These are phyloP conservation scores for Suhomyces yuchorum DNA, from an alignment of 1,139 yeast species.

Conservation along the genomic window DNA sequence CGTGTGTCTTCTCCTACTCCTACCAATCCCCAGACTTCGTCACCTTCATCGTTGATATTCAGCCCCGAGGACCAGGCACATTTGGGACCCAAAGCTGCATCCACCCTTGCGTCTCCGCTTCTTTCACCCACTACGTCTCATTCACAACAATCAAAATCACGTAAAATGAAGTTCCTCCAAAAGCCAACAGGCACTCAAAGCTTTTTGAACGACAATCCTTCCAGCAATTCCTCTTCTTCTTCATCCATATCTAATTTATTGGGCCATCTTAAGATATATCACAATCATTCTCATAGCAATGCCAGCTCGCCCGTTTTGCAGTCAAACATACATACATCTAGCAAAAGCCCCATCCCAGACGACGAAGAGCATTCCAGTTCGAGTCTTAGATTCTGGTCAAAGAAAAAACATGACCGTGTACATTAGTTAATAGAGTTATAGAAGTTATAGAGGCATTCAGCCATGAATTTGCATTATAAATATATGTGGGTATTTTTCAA, in stretches of 20 bases:
- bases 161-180: slow-evolving; percentile 12
- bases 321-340: slow-evolving; percentile 9
- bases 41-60: slow-evolving; percentile 7
- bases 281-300: slow-evolving; percentile 9
- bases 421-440: slow-evolving; percentile 9
- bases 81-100: slow-evolving; percentile 10
- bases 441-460: slow-evolving; percentile 8
- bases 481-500: no score
- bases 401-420: slow-evolving; percentile 15
- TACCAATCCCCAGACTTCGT: neutral
- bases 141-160: slow-evolving; percentile 4
- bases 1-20: neutral
- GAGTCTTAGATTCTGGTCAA: slow-evolving; percentile 19
- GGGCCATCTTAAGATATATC: slow-evolving; percentile 29
- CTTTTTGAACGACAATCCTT: slow-evolving; percentile 4
- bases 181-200: slow-evolving; percentile 8
- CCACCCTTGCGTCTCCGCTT: slow-evolving; percentile 13
- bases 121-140: slow-evolving; percentile 14
- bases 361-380: slow-evolving; percentile 8
- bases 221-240: slow-evolving; percentile 20
- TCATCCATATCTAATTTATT: slow-evolving; percentile 30
- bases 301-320: slow-evolving; percentile 9
- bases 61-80: neutral
- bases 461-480: neutral
- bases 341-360: slow-evolving; percentile 8